These are phyloP conservation scores for Neurospora sp. DNA, from an alignment of 495 filamentous ascomycete species.

Conservation along the genomic window DNA sequence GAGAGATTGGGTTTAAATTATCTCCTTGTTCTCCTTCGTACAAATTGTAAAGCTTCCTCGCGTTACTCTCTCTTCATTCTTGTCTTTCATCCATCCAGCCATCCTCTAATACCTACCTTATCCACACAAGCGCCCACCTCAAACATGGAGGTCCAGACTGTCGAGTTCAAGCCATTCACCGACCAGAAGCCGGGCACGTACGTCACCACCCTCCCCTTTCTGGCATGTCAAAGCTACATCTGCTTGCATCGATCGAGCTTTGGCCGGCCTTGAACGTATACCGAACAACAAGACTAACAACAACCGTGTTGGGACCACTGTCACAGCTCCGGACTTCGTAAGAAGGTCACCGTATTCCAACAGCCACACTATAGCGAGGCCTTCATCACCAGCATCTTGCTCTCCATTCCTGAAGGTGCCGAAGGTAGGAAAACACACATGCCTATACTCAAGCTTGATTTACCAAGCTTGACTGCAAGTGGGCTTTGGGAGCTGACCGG, in stretches of 20 bases:
- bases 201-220: constrained; percentile 30
- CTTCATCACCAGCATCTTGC: constrained; percentile 84
- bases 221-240: not conserved
- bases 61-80: not conserved
- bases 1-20: not conserved
- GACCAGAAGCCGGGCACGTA: constrained; percentile 99
- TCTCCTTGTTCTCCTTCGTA: not conserved
- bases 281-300: not conserved
- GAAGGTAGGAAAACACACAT: constrained; percentile 33
- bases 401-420: constrained; percentile 91
- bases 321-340: constrained; percentile 83
- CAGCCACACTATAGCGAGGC: constrained; percentile 90
- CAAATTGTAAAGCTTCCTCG: not conserved
- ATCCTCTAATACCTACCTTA: not conserved
- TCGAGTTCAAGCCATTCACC: constrained; percentile 67
- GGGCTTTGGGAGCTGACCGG: not conserved
- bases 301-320: not conserved
- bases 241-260: not conserved
- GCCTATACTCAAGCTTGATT: not conserved
- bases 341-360: constrained; percentile 98
- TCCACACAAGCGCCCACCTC: not conserved
- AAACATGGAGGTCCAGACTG: constrained; percentile 62
- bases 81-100: not conserved
- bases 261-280: not conserved
- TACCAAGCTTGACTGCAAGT: not conserved